phyloP scores from a whole-genome alignment of 78 protist species.

The Monosiga brevicollis region DNA sequence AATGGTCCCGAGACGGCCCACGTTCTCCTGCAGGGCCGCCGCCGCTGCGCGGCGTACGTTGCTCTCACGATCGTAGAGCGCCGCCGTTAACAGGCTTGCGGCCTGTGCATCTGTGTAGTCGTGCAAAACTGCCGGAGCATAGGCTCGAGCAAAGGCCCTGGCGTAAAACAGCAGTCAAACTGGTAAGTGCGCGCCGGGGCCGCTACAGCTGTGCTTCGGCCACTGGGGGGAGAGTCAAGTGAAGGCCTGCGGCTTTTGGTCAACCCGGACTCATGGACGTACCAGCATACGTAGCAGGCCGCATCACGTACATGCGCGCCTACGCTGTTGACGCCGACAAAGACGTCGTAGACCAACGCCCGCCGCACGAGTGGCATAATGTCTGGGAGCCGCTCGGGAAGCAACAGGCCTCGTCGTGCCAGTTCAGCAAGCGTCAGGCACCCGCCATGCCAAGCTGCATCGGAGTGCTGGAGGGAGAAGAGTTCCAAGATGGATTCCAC shows the following conservation, averaged over 20 bases:
- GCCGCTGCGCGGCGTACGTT: slow-evolving; percentile 93
- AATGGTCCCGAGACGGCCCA: slow-evolving; percentile 84
- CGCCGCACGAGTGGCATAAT: slow-evolving; percentile 31
- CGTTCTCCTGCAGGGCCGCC: slow-evolving; percentile 94
- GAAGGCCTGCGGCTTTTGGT: too few relatives aligned
- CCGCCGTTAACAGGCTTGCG: slow-evolving; percentile 17
- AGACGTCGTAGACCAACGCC: slow-evolving; percentile 53
- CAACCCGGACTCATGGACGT: not conserved
- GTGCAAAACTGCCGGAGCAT: slow-evolving; percentile 41
- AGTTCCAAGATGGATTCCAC: too few relatives aligned
- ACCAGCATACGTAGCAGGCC: slow-evolving; percentile 91
- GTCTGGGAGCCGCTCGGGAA: slow-evolving; percentile 59
- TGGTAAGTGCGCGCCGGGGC: too few relatives aligned
- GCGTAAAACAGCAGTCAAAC: too few relatives aligned
- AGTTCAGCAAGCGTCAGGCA: slow-evolving; percentile 90
- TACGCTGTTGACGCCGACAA: slow-evolving; percentile 57
- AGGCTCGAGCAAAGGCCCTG: slow-evolving; percentile 85
- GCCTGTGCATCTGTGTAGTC: slow-evolving; percentile 10
- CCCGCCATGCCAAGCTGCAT: slow-evolving; percentile 82
- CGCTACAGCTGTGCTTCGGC: too few relatives aligned
- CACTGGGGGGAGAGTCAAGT: too few relatives aligned
- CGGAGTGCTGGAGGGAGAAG: slow-evolving; percentile 4
- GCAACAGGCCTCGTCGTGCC: slow-evolving; percentile 75
- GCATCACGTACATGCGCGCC: slow-evolving; percentile 95
- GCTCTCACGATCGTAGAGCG: slow-evolving; percentile 62